phyloP scores from a whole-genome alignment of 345 rosid genomes.

The Viola odorata region DNA sequence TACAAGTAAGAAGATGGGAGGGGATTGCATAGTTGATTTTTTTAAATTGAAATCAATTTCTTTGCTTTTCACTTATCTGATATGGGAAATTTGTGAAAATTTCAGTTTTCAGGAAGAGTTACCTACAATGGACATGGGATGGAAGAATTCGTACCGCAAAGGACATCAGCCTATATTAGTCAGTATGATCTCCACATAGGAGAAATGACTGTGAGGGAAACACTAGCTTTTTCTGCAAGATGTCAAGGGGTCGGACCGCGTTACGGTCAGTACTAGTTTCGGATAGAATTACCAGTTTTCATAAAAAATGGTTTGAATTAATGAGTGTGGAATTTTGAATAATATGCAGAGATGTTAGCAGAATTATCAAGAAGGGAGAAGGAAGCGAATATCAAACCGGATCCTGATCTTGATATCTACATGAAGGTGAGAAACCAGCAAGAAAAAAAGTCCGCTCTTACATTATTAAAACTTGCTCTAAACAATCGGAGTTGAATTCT shows the following conservation, averaged over 20 bases:
- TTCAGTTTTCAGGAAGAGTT: slow-evolving; percentile 52
- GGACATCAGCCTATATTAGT: slow-evolving; percentile 55
- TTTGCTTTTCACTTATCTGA: slow-evolving; percentile 1
- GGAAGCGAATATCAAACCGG: slow-evolving; percentile 80
- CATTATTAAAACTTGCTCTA: neutral
- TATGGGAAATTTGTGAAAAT: neutral
- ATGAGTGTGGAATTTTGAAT: neutral
- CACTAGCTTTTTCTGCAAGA: slow-evolving; percentile 54
- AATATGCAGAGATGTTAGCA: slow-evolving; percentile 50
- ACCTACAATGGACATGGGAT: slow-evolving; percentile 56
- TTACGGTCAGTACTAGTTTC: slow-evolving; percentile 32
- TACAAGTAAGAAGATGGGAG: slow-evolving; percentile 31
- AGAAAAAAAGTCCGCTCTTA: neutral
- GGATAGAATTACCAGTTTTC: neutral
- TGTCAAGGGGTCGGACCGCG: slow-evolving; percentile 65
- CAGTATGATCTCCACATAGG: slow-evolving; percentile 57
- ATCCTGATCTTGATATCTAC: slow-evolving; percentile 71
- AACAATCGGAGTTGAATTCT: slow-evolving; percentile 2
- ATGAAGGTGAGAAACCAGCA: slow-evolving; percentile 50
- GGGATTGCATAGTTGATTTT: neutral
- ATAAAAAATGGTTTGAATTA: neutral
- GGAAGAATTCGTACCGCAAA: slow-evolving; percentile 62
- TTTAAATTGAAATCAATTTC: neutral
- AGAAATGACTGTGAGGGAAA: slow-evolving; percentile 67
- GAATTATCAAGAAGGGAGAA: slow-evolving; percentile 76